Conservation (phyloP, 2,329 filamentous ascomycete species). For the Ceratocystis alfenasii region DNA sequence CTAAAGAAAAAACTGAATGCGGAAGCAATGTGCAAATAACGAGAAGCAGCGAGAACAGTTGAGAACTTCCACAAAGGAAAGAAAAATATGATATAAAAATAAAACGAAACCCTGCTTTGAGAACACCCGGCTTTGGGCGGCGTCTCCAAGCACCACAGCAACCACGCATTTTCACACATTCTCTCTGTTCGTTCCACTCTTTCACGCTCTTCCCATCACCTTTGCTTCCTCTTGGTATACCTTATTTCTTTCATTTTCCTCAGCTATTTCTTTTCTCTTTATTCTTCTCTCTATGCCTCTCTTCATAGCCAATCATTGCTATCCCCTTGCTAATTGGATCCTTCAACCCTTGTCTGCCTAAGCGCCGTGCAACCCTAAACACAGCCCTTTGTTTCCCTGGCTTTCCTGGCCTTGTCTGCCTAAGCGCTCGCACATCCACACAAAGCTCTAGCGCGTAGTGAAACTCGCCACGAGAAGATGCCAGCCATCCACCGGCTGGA, state of each 20-base stretch:
- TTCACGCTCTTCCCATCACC: background rate
- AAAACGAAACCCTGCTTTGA: background rate
- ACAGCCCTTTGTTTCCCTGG: background rate
- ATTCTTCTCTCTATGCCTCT: background rate
- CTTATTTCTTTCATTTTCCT: background rate
- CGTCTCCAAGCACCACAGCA: background rate
- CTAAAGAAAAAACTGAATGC: background rate
- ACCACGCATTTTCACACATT: background rate
- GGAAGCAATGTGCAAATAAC: no score
- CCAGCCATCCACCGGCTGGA: no score
- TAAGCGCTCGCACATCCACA: background rate
- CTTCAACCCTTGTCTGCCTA: background rate
- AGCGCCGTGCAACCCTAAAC: background rate
- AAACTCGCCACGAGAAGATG: background rate
- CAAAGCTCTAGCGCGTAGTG: background rate
- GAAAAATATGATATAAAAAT: slow-evolving; percentile 1
- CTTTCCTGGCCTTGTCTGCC: background rate
- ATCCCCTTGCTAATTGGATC: background rate
- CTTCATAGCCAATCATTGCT: background rate
- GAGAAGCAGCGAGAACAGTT: no score
- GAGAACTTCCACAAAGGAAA: background rate
- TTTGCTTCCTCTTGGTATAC: background rate
- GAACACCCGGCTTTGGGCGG: background rate
- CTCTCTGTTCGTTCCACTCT: background rate
- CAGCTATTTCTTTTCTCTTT: background rate